Evolutionary conservation across 768 basidiomycete species (phyloP), one percentile per base, ranked within the genome.

Genomic region (Leucosporidium creatinivorum): DNA sequence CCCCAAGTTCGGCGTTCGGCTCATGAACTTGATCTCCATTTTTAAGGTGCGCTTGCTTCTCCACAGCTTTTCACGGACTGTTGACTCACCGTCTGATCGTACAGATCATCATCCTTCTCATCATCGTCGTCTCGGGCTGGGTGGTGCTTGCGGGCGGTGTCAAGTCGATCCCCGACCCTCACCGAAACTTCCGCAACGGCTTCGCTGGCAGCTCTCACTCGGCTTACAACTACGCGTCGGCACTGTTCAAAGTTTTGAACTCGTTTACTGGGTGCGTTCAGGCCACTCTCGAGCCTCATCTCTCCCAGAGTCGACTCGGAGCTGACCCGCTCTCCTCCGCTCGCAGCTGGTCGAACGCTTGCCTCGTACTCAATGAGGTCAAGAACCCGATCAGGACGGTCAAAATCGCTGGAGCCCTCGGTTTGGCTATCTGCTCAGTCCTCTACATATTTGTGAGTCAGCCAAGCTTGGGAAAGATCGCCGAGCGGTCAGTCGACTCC

Each of bases 321-420:
- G 33, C 33, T 36, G 33, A 36, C 12, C 6, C 5, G 33, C 33
- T 36, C 33, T 12, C 33, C 5, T 36, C 33, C 33, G 6, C 12
- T 36, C 33, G 33, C 33, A 36, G 33, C 33, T 36, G 33, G 84
- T 82, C 82, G 3, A 83, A 82, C 55, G 82, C 83, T 30, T 85
- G 85, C 72, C 84, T 84, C 62, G 85, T 85, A 9, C 76, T 86
- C 65, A 85, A 85, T 76, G 84, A 85, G 15, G 84, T 86, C 61
- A 82, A 81, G 68, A 78, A 85, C 70, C 85, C 85, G 0, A 80
- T 85, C 3, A 81, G 83, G 54, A 86, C 85, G 12, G 81, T 86
- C 61, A 84, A 84, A 75, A 84, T 85, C 47, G 84, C 85, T 0
- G 85, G 83, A 3, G 85, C 84, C 0, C 82, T 85, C 25, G 72